Base-by-base conservation (phyloP, 1,284 basidiomycete species). In the Phellopilus nigrolimitatus region DNA sequence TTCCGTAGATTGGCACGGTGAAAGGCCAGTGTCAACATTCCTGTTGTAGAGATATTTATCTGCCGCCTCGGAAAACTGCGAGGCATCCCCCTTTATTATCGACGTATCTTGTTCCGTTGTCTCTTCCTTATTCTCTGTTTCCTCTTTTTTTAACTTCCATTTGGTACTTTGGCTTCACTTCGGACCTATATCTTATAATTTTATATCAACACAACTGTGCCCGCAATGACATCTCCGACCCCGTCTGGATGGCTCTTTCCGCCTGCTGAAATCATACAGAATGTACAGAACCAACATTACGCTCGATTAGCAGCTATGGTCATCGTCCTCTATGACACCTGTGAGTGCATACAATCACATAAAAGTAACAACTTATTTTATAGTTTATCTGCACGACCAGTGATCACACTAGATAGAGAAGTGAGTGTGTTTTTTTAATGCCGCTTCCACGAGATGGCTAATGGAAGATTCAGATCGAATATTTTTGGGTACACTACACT, bases 281-380 rank as follows among this genome's bases (percentile, higher is more conserved):
- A 47, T 22, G 28, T 47, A 4, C 45, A 47, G 21, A 27, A n/a
- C 15, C 45, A 47, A 24, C 28, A 47, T 33, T 47, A 47, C 34
- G 17, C 30, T 21, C 31, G 45, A 6, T 13, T 37, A 37, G 45
- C 45, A 10, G 45, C 45, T 5, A 36, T 47, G 19, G 45, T 47
- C 31, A 47, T 47, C 22, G 45, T 47, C n/a, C 3, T 21, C 3
- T 47, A 37, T 25, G 45, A 47, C 36, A 15, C 33, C 4, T 31
- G 45, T 47, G 8, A 34, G 45, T 47, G 9, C 12, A 33, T n/a
- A 33, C n/a, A n/a, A 33, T 41, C 17, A 22, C 10, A 21, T 37
- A 3, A 12, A 28, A 19, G n/a, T n/a, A n/a, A n/a, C n/a, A n/a
- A n/a, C n/a, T n/a, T 28, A 22, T 15, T 22, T n/a, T 10, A 4